Base-by-base conservation (phyloP, 805 yeast species). In the Schizosaccharomyces japonicus region DNA sequence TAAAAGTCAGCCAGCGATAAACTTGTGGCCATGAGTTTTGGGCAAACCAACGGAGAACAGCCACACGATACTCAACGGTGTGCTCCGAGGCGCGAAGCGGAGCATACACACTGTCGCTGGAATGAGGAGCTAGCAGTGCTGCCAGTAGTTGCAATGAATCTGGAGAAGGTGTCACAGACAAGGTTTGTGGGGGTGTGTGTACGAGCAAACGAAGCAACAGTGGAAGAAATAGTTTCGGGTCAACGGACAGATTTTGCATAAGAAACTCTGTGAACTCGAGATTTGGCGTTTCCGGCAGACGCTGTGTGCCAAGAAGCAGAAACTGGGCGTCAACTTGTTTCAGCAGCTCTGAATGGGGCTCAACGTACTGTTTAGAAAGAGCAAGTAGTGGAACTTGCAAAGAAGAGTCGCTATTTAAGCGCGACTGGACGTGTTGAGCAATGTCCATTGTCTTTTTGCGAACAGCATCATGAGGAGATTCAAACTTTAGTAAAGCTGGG, bases 401-500 rank as follows among this genome's bases (percentile, higher is more conserved):
- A 19, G 17, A 13, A 10, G 42, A 13, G 8, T 36, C 27, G 23
- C 27, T 36, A 75, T 67, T 70, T 49, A 81, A 63, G 47, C 94
- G 67, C 0, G 82, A 75, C 47, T 79, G 67, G 11, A 82, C 56
- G 56, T 80, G 76, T 50, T 75, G 75, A 33, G 83, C 66, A 8
- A 78, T 70, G 52, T 75, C 73, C 29, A 78, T 65, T 1, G 85
- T 76, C 36, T 78, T 76, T 26, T 69, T 64, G 51, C 90, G 69
- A 1, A 80, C 94, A 13, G 70, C 63, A 0, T 66, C 63, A 58
- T 79, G 71, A 2, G 76, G 70, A 13, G 95, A 83, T 2, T 78
- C 72, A 47, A 85, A 66, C 58, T 87, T 87, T 51, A 85, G 64
- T 31, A 87, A 62, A 26, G 87, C 57, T 1, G 98, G 95, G 1